phyloP scores from a whole-genome alignment of 2,329 filamentous ascomycete species.

The Xylaria sp. region DNA sequence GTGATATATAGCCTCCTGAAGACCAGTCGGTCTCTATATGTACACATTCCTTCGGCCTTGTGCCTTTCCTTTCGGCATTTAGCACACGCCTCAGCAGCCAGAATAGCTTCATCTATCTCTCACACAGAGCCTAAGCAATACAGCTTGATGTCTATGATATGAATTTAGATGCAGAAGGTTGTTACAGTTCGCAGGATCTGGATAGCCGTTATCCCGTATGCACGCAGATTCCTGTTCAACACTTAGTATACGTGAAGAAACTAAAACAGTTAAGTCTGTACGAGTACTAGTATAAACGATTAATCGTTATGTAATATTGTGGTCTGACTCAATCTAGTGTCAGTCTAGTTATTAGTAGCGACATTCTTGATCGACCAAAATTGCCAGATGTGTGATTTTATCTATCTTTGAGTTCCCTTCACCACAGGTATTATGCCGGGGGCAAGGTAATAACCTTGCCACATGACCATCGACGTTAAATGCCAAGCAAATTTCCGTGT shows the following conservation, averaged over 20 bases:
- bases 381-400: constrained; percentile 34
- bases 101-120: too few species aligned
- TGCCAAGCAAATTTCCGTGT: constrained; percentile 38
- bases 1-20: too few species aligned
- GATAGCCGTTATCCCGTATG: too few species aligned
- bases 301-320: constrained; percentile 24
- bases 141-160: too few species aligned
- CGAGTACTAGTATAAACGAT: neutral
- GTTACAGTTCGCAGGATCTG: too few species aligned
- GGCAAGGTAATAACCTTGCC: constrained; percentile 37
- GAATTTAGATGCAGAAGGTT: too few species aligned
- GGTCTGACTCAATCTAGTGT: neutral
- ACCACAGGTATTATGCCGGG: constrained; percentile 36
- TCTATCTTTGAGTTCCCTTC: constrained; percentile 33
- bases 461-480: constrained; percentile 35
- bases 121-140: too few species aligned
- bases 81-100: too few species aligned
- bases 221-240: too few species aligned
- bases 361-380: constrained; percentile 38
- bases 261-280: neutral
- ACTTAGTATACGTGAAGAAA: neutral
- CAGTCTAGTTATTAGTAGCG: constrained; percentile 34
- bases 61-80: too few species aligned
- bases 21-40: too few species aligned
- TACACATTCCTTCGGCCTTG: too few species aligned